Conservation (phyloP, 208 protist genomes). For the Leishmania turanica region DNA sequence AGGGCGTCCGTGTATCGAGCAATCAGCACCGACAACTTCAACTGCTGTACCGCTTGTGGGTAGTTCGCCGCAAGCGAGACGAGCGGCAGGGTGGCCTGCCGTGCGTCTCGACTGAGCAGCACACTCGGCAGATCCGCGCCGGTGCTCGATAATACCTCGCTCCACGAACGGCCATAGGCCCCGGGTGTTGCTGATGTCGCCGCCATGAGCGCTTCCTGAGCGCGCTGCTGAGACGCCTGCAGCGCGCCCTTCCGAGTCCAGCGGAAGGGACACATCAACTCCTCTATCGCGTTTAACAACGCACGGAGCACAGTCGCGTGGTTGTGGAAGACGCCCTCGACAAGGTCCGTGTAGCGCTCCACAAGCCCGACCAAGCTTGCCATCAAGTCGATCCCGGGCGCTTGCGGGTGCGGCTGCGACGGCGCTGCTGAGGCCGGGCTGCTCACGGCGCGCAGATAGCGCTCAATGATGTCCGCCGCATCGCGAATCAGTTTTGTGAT, state of each 20-base stretch:
- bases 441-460: constrained; percentile 24
- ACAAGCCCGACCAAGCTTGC: constrained; percentile 29
- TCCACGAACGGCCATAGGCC: neutral
- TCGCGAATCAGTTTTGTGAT: constrained; percentile 52
- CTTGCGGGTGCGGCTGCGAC: constrained; percentile 11
- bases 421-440: neutral
- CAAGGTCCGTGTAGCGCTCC: constrained; percentile 39
- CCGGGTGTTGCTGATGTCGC: neutral
- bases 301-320: constrained; percentile 42
- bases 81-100: constrained; percentile 34
- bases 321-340: constrained; percentile 39
- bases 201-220: constrained; percentile 23
- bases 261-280: constrained; percentile 47
- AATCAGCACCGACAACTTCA: constrained; percentile 44
- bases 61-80: constrained; percentile 19
- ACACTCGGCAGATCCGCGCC: constrained; percentile 37
- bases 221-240: constrained; percentile 29
- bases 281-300: constrained; percentile 50
- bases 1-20: constrained; percentile 54
- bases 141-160: neutral
- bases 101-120: constrained; percentile 54
- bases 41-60: constrained; percentile 22
- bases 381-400: constrained; percentile 34
- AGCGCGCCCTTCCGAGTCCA: constrained; percentile 45
- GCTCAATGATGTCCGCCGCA: constrained; percentile 27